These are phyloP conservation scores for Arabidopsis suecica DNA, from an alignment of 345 rosid species.

Conservation along the genomic window DNA sequence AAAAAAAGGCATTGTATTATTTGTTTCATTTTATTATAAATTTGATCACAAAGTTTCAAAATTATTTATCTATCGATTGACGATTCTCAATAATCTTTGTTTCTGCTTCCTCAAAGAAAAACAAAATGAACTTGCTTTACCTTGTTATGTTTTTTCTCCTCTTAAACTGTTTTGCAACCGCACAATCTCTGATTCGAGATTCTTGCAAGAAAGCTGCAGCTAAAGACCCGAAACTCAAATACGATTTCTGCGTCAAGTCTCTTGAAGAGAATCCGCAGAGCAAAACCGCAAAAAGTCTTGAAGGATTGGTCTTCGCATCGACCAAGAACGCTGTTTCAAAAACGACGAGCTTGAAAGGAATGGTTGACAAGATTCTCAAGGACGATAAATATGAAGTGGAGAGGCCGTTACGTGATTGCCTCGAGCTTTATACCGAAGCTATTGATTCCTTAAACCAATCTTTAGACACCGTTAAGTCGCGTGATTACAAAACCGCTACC, in stretches of 20 bases:
- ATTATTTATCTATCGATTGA: not conserved
- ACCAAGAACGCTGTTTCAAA: constrained; percentile 34
- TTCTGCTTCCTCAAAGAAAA: not conserved
- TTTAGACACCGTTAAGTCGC: constrained; percentile 8
- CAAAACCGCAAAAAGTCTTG: constrained; percentile 35
- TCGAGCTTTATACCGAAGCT: constrained; percentile 47
- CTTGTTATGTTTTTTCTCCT: constrained; percentile 28
- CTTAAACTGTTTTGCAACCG: constrained; percentile 4
- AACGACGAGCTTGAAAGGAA: constrained; percentile 32
- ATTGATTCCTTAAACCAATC: constrained; percentile 32
- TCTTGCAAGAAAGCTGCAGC: constrained; percentile 51
- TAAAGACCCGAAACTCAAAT: constrained; percentile 33
- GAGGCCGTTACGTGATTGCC: constrained; percentile 46
- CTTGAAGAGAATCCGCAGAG: constrained; percentile 42
- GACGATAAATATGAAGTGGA: constrained; percentile 17
- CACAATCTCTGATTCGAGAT: constrained; percentile 29
- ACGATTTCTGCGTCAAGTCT: constrained; percentile 43
- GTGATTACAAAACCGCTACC: constrained; percentile 43
- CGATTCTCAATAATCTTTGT: not conserved
- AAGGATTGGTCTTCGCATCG: constrained; percentile 37
- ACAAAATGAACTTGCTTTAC: constrained; percentile 7
- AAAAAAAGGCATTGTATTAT: not conserved
- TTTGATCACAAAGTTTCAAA: constrained; percentile 10
- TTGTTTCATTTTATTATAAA: not conserved
- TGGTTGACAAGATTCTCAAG: constrained; percentile 31